phyloP scores from a whole-genome alignment of 1,284 basidiomycete genomes.

The Ustilago loliicola region DNA sequence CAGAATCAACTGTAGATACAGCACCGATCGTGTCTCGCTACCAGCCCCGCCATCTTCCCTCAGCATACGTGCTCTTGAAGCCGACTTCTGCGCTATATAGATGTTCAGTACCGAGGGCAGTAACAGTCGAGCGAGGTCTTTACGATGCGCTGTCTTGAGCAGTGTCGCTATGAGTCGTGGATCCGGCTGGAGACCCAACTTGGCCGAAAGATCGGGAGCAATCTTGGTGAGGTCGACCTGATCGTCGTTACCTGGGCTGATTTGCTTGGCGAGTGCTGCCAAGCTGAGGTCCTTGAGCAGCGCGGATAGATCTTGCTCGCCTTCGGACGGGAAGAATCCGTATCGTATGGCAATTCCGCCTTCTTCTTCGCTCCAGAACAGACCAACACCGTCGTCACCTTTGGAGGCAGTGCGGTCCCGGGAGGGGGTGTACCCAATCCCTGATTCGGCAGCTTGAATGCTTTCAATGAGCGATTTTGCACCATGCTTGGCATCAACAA shows the following conservation, averaged over 20 bases:
- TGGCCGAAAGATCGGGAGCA: conserved; percentile 40
- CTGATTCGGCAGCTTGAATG: conserved; percentile 30
- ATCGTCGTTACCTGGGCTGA: conserved; percentile 33
- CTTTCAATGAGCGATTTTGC: conserved; percentile 18
- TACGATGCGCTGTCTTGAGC: conserved; percentile 42
- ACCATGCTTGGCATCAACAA: conserved; percentile 44
- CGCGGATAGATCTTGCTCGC: conserved; percentile 27
- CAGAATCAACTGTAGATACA: conserved; percentile 63
- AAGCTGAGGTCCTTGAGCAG: conserved; percentile 42
- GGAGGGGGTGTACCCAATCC: conserved; percentile 26
- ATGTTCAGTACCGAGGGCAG: conserved; percentile 45
- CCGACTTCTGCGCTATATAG: conserved; percentile 50
- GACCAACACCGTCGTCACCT: background rate
- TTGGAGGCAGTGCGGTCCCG: background rate
- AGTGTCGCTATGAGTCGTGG: conserved; percentile 44
- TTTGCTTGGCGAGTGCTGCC: conserved; percentile 38
- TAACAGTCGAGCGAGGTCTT: conserved; percentile 43
- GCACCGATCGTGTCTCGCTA: conserved; percentile 41
- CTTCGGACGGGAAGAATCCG: conserved; percentile 1
- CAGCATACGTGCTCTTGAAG: conserved; percentile 15
- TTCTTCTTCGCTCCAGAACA: conserved; percentile 41
- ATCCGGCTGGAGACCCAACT: conserved; percentile 48
- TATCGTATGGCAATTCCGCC: conserved; percentile 37
- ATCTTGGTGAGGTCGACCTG: conserved; percentile 36
- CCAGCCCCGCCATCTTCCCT: background rate